Conservation (phyloP, 139 green algal species). For the Deuterostichococcus epilithicus region DNA sequence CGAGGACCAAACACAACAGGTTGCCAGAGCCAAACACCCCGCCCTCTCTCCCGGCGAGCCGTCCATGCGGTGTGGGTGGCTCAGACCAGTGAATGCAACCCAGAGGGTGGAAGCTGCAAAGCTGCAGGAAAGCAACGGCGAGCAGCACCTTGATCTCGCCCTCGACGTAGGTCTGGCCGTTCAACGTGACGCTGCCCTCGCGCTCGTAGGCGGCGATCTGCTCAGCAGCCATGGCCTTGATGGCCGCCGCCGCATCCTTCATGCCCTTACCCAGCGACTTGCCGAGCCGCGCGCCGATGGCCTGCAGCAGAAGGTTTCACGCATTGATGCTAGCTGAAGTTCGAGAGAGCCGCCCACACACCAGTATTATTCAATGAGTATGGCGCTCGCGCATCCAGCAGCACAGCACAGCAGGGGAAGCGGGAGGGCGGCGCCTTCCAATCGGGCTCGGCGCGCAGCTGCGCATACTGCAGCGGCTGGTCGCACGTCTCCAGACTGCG, state of each 20-base stretch:
- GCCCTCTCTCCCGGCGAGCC: too few species aligned
- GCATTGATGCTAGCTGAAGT: not conserved
- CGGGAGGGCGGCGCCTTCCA: slow-evolving; percentile 37
- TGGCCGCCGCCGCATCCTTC: slow-evolving; percentile 55
- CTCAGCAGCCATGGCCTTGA: slow-evolving; percentile 45
- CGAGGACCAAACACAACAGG: too few species aligned
- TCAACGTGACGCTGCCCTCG: slow-evolving; percentile 54
- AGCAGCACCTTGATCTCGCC: slow-evolving; percentile 79
- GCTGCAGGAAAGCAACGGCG: too few species aligned
- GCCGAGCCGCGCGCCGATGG: slow-evolving; percentile 52
- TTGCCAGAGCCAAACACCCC: too few species aligned
- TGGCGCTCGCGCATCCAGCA: not conserved
- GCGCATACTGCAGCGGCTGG: slow-evolving; percentile 61
- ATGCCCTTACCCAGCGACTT: slow-evolving; percentile 84
- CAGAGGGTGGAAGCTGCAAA: not conserved
- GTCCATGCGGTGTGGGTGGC: not conserved
- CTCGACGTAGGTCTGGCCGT: slow-evolving; percentile 53
- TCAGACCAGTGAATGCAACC: not conserved
- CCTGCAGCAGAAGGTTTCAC: not conserved
- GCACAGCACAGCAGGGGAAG: not conserved
- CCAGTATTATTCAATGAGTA: not conserved
- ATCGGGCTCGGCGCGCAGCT: slow-evolving; percentile 78
- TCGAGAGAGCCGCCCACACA: not conserved
- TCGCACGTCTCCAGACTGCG: slow-evolving; percentile 61
- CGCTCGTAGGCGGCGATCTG: slow-evolving; percentile 68